These are phyloP conservation scores for Suillus decipiens DNA, from an alignment of 768 basidiomycete species.

Conservation along the genomic window DNA sequence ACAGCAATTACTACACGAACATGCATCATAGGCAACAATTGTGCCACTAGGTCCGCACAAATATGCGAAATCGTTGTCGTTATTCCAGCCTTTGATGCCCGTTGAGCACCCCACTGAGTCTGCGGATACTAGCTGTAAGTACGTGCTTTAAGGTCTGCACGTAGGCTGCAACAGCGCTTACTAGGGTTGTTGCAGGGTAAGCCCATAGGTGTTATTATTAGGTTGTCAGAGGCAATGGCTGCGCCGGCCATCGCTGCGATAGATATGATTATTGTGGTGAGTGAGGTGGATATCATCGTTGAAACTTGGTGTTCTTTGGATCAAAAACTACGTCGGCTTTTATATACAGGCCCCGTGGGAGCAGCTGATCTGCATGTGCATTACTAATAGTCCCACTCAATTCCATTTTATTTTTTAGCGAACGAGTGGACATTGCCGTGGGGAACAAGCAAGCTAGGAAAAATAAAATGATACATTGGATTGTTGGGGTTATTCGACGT, in stretches of 20 bases:
- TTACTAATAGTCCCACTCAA: not conserved
- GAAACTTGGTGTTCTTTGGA: not conserved
- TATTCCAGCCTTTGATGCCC: not conserved
- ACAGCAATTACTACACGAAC: not conserved
- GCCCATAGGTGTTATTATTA: not conserved
- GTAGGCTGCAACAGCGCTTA: not conserved
- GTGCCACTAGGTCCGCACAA: fast-evolving
- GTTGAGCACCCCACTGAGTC: not conserved
- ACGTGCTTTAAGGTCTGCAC: not conserved
- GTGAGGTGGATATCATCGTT: not conserved
- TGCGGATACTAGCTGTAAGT: not conserved
- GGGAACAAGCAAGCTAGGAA: too few species aligned
- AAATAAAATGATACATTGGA: too few species aligned
- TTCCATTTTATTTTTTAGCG: too few species aligned
- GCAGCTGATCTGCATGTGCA: not conserved
- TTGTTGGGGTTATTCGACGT: too few species aligned
- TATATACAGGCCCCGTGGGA: not conserved
- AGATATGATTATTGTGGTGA: not conserved
- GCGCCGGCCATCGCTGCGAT: not conserved
- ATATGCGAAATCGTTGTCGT: not conserved
- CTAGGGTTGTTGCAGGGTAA: not conserved
- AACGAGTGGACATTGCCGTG: too few species aligned
- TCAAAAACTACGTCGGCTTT: not conserved
- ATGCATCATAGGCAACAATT: not conserved
- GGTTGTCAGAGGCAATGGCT: not conserved